Percentiles rank a stretch among this genome's conserved stretches.
Conservation (phyloP, 108 stramenopile genomes). For the Nitzschia sp. region DNA sequence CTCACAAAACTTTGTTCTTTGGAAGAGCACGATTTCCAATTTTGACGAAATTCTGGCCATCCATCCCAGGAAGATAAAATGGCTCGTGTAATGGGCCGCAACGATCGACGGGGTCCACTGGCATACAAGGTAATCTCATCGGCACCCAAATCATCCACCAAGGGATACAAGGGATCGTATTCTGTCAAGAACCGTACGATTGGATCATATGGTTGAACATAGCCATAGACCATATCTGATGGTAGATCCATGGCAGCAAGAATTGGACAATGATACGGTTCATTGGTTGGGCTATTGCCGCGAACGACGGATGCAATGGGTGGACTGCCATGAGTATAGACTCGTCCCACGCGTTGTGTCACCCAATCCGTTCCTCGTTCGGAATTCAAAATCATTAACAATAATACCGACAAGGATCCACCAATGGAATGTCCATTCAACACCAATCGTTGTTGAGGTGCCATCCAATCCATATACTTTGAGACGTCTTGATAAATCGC, state of each 20-base stretch:
- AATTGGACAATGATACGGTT: constrained; percentile 45
- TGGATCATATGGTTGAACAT: constrained; percentile 88
- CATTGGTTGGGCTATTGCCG: neutral
- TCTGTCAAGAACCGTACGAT: constrained; percentile 64
- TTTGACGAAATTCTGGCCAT: constrained; percentile 80
- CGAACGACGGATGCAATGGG: constrained; percentile 44
- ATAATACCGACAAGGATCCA: constrained; percentile 70
- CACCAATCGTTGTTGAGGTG: constrained; percentile 65
- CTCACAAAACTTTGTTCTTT: constrained; percentile 52
- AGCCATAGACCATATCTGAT: constrained; percentile 59
- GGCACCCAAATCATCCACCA: constrained; percentile 79
- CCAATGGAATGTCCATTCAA: constrained; percentile 87
- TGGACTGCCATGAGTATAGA: constrained; percentile 77
- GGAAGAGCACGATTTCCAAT: constrained; percentile 42
- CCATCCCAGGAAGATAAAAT: constrained; percentile 78
- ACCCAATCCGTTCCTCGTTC: constrained; percentile 59
- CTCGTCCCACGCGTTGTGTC: constrained; percentile 51
- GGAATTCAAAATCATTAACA: constrained; percentile 51
- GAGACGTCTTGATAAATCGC: constrained; percentile 58
- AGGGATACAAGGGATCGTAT: constrained; percentile 82
- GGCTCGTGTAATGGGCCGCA: constrained; percentile 68
- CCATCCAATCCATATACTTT: constrained; percentile 62
- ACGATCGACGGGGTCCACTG: constrained; percentile 72
- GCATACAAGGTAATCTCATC: constrained; percentile 73
- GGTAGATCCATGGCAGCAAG: constrained; percentile 65